A percentile compares a stretch with the other conserved stretches of the same genome.
phyloP scores from a whole-genome alignment of 352 stramenopile species.

The Phytophthora pini region DNA sequence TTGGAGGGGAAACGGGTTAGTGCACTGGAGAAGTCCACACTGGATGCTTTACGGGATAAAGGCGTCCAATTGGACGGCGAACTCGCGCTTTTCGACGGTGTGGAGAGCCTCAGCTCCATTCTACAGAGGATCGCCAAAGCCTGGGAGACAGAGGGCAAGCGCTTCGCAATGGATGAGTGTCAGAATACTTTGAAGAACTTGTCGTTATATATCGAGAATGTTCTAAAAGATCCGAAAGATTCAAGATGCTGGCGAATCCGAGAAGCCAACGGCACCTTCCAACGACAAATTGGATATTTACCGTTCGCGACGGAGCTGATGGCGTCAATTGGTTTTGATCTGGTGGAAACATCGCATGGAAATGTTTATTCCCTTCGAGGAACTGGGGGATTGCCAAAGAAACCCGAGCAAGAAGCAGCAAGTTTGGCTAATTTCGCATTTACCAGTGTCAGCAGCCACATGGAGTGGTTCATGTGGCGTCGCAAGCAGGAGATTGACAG shows the following conservation, averaged over 20 bases:
- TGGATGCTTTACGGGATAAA: conserved; percentile 55
- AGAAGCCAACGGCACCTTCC: conserved; percentile 62
- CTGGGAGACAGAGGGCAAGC: conserved; percentile 25
- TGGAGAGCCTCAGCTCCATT: conserved; percentile 69
- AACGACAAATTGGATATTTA: conserved; percentile 69
- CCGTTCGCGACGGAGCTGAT: conserved; percentile 59
- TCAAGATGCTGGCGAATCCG: conserved; percentile 71
- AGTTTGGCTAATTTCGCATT: conserved; percentile 72
- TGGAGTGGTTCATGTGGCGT: conserved; percentile 83
- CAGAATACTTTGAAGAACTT: conserved; percentile 44
- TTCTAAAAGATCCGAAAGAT: conserved; percentile 78
- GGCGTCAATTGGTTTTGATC: conserved; percentile 66
- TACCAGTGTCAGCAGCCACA: conserved; percentile 62
- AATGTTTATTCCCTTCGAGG: conserved; percentile 60
- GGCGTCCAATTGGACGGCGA: conserved; percentile 65
- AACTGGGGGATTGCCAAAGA: conserved; percentile 13
- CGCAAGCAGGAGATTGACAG: conserved; percentile 74
- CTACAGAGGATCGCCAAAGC: conserved; percentile 52
- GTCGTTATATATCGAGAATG: conserved; percentile 56
- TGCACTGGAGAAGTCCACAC: conserved; percentile 43
- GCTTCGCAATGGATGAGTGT: conserved; percentile 59
- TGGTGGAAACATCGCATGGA: conserved; percentile 47
- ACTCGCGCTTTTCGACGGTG: conserved; percentile 62
- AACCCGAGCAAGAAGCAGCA: conserved; percentile 11
- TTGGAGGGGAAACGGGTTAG: conserved; percentile 50